These are phyloP conservation scores for Sonneratia caseolaris DNA, from an alignment of 345 rosid species.

Conservation along the genomic window DNA sequence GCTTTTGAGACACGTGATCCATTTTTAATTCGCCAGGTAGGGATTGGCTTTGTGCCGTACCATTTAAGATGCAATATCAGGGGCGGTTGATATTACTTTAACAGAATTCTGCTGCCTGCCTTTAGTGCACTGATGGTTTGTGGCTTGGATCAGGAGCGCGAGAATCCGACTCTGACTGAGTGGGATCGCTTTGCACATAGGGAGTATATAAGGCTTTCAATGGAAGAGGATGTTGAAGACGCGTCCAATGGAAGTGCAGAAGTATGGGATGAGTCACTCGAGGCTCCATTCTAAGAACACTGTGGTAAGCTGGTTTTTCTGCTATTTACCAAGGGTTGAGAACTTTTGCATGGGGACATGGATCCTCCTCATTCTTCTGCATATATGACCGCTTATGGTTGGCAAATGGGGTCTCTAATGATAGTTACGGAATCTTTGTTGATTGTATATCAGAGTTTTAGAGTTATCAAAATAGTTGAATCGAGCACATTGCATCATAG, in stretches of 20 bases:
- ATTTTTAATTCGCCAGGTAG: slow-evolving; percentile 68
- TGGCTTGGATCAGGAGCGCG: slow-evolving; percentile 13
- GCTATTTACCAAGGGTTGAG: neutral
- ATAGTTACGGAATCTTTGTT: neutral
- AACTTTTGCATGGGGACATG: neutral
- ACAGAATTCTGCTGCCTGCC: neutral
- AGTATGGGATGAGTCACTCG: slow-evolving; percentile 23
- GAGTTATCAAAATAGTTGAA: neutral
- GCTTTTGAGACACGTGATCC: slow-evolving; percentile 83
- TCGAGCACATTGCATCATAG: neutral
- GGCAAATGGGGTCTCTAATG: neutral
- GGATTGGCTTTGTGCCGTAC: neutral
- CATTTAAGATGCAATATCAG: neutral
- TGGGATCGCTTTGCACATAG: slow-evolving; percentile 21
- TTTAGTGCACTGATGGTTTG: neutral
- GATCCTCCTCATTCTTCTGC: neutral
- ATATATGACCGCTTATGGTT: neutral
- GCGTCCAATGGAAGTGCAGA: slow-evolving; percentile 24
- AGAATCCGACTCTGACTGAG: slow-evolving; percentile 17
- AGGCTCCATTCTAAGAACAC: slow-evolving; percentile 16
- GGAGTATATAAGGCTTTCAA: slow-evolving; percentile 20
- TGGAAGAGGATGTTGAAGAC: slow-evolving; percentile 24
- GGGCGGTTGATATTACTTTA: neutral
- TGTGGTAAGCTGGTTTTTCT: slow-evolving; percentile 7
- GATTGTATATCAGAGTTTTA: neutral